Base-by-base conservation (phyloP, 2,329 filamentous ascomycete genomes). In the Paecilomyces formosus region DNA sequence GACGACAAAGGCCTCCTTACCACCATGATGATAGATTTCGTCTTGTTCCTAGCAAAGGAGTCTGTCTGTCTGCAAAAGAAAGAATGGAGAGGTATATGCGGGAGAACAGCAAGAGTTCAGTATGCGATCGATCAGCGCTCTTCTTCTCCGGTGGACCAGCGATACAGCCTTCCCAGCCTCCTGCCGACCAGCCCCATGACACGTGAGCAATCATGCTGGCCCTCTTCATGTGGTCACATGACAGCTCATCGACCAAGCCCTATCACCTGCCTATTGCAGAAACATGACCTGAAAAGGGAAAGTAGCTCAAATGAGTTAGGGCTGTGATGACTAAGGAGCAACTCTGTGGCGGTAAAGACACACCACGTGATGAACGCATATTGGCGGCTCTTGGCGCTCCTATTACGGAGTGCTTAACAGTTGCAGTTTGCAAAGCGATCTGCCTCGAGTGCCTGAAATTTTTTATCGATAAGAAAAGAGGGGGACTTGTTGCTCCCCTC, bases 1-100 rank as follows among this genome's bases (percentile, higher is more conserved):
- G 24, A 26, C 24, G 24, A 26, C 85, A 81, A 31, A 12, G 79
- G 86, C 74, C 74, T 66, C 74, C 74, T 66, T 65, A 75, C 74
- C 64, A 78, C 76, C 76, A 78, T 78, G 57, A 58, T 72, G 70
- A 63, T 62, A 52, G 60, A 31, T 18, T 39, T 57, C 31, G 24
- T 45, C n/a, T 31, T 31, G 24, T 26, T 3, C 30, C 8, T 31
- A 31, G 30, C 22, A 56, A 39, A 54, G 58, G 45, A 45, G 11
- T 56, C 39, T 22, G 21, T n/a, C n/a, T n/a, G n/a, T n/a, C n/a
- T n/a, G n/a, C 11, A 6, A 31, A 8, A 24, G 39, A 21, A 9
- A n/a, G 26, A 26, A 26, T 12, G n/a, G 21, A 26, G 50, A 26
- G 50, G n/a, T 52, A 24, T 13, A 52, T 22, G 24, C 15, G n/a